Evolutionary conservation across 2,329 filamentous ascomycete species (phyloP).

Genomic region (Neonectria coccinea): DNA sequence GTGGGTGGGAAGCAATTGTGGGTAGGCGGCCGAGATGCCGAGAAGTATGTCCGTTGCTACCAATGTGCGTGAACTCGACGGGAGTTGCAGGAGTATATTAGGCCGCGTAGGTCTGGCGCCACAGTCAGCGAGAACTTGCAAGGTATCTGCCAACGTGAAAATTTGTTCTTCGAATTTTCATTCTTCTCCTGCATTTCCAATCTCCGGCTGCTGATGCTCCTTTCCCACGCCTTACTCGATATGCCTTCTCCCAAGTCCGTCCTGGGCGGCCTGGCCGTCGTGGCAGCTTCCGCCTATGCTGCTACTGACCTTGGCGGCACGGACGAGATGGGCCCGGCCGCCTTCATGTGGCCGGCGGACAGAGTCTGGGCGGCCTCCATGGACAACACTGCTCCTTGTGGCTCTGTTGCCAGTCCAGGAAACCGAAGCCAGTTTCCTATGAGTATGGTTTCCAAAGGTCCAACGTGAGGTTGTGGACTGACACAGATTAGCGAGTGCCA

Average conservation of each 20-base stretch:
- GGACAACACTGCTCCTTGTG: conserved; percentile 70
- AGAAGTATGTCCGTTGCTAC: conserved; percentile 12
- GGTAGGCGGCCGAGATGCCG: background rate
- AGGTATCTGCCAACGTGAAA: conserved; percentile 9
- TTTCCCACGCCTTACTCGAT: conserved; percentile 2
- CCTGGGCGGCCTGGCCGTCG: conserved; percentile 32
- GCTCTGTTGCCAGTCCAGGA: conserved; percentile 59
- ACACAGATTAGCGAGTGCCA: conserved; percentile 60
- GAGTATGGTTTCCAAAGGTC: conserved; percentile 48
- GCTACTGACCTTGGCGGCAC: conserved; percentile 22
- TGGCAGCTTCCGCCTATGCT: conserved; percentile 27
- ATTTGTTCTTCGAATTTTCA: conserved; percentile 1
- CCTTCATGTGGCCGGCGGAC: conserved; percentile 72
- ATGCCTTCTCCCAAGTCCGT: conserved; percentile 39
- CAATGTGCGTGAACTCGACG: conserved; percentile 1
- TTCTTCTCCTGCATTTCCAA: conserved; percentile 8
- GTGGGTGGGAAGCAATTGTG: conserved; percentile 19
- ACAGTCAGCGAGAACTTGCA: conserved; percentile 6
- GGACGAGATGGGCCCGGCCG: conserved; percentile 62
- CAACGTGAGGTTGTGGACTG: background rate
- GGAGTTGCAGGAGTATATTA: conserved; percentile 30
- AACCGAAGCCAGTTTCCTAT: conserved; percentile 69
- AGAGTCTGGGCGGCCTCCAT: conserved; percentile 64
- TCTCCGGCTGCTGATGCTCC: conserved; percentile 7
- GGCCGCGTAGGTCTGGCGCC: conserved; percentile 24